Conservation (phyloP, 768 basidiomycete species). For the Kwoniella botswanensis region DNA sequence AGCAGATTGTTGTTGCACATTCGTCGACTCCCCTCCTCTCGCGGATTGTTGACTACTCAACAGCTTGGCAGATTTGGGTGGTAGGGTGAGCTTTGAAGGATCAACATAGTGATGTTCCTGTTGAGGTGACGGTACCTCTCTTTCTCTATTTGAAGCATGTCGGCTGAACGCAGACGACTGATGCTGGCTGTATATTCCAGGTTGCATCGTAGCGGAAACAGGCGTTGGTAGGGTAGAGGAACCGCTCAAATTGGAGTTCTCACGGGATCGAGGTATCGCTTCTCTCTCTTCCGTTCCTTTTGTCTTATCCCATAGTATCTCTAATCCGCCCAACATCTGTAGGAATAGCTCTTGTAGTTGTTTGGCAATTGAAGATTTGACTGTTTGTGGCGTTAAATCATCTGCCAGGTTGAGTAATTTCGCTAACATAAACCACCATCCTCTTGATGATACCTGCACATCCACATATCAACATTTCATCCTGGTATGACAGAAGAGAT, state of each 20-base stretch:
- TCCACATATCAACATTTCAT: background rate
- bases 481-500: background rate
- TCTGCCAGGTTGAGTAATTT: slow-evolving; percentile 22
- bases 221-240: background rate
- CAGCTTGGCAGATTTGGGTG: background rate
- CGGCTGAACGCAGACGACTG: background rate
- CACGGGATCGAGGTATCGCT: slow-evolving; percentile 5
- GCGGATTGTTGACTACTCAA: background rate
- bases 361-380: slow-evolving; percentile 6
- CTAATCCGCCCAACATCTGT: slow-evolving; percentile 30
- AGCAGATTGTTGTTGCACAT: background rate
- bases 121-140: background rate
- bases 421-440: slow-evolving; percentile 40
- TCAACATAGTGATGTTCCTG: slow-evolving; percentile 10
- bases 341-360: slow-evolving; percentile 29
- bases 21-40: background rate
- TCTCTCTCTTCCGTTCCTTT: slow-evolving; percentile 29
- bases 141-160: background rate
- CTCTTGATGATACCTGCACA: slow-evolving; percentile 25
- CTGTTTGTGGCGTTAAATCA: slow-evolving; percentile 8
- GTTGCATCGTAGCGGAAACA: background rate
- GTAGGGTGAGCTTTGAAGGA: slow-evolving; percentile 8
- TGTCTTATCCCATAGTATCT: slow-evolving; percentile 44
- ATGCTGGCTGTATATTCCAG: background rate
- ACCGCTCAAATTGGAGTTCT: background rate